Base-by-base conservation (phyloP, 148 eudicot species). In the Rhododendron williamsianum region DNA sequence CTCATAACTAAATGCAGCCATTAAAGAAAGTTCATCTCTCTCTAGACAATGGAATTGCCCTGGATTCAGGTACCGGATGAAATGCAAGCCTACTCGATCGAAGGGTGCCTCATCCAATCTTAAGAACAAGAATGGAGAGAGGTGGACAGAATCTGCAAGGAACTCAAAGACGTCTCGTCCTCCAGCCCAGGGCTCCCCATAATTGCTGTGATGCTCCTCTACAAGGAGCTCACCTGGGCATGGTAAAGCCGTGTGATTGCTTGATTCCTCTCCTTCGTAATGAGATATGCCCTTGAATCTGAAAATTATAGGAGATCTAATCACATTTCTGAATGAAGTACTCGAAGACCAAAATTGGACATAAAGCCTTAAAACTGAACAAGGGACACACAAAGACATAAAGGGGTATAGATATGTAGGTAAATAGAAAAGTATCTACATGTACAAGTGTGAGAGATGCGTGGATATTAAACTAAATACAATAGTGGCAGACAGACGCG, bases 141-240 rank as follows among this genome's bases (percentile, higher is more conserved):
- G 91, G 76, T 90, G 92, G 82, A 89, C 87, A 49, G 97, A 89
- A 83, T 90, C 94, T 2, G 96, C 99, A 52, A 96, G 93, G 89
- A 95, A 95, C 81, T 96, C 99, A 80, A 93, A 96, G 41, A 96
- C 96, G 65, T 96, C 99, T 81, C 99, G 83, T 6, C 99, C 99
- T 63, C 99, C 99, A 43, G 98, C 99, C 99, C 99, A 96, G 45
- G 99, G 99, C 88, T 96, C 99, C 65, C 99, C 99, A 81, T 95
- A 96, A 86, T 96, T 95, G 94, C 98, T 95, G 83, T 96, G 98
- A 89, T 96, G 99, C 87, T 95, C 92, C 87, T 96, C 99, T 21
- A 95, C 99, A n/a, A 96, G 95, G 30, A 96, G 97, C 88, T 93
- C 97, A 23, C 95, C 92, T 1, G 98, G 98, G 85, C 99, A 96